Conservation (phyloP, 2,329 filamentous ascomycete genomes). For the Neurospora crassa region DNA sequence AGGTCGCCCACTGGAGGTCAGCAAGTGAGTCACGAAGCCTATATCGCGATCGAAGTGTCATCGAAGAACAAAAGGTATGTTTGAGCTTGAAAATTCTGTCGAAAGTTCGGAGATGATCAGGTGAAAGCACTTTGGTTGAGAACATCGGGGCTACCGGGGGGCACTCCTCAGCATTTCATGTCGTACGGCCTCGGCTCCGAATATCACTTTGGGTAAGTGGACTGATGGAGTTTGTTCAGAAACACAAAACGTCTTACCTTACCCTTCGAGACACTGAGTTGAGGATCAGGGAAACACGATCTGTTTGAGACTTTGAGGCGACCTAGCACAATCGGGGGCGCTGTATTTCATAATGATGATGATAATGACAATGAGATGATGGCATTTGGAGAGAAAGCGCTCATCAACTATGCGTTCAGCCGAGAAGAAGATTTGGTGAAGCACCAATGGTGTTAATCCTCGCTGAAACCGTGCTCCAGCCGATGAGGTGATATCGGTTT, state of each 20-base stretch:
- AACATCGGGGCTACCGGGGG: background rate
- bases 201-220: background rate
- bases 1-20: background rate
- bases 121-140: background rate
- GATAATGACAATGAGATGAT: background rate
- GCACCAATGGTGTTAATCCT: background rate
- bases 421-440: background rate
- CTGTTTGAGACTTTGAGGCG: background rate
- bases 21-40: background rate
- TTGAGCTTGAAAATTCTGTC: background rate
- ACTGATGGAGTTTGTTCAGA: background rate
- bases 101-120: background rate
- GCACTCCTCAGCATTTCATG: background rate
- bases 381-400: background rate
- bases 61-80: background rate
- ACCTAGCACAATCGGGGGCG: background rate
- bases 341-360: background rate
- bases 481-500: background rate
- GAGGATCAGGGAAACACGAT: background rate
- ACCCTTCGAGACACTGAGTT: background rate
- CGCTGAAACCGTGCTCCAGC: background rate
- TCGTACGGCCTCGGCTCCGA: background rate
- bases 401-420: background rate
- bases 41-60: background rate
- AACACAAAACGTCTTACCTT: background rate